phyloP scores from a whole-genome alignment of 2,329 filamentous ascomycete species.

The Trichothecium sympodiale region DNA sequence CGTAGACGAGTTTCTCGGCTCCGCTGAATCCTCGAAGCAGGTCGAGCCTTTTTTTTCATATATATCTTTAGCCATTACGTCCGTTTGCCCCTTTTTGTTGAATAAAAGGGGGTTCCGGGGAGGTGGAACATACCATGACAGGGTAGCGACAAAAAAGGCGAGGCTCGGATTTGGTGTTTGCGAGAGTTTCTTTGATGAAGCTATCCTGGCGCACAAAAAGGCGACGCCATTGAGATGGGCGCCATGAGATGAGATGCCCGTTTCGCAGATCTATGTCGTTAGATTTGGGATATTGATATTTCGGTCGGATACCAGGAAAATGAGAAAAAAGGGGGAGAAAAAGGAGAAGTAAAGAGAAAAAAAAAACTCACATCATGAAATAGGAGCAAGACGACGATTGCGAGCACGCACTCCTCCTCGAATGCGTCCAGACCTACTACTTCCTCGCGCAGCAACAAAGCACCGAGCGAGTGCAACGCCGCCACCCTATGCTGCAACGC shows the following conservation, averaged over 20 bases:
- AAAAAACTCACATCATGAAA: slow-evolving; percentile 14
- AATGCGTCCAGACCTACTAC: slow-evolving; percentile 1
- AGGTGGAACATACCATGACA: slow-evolving; percentile 11
- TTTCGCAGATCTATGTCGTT: slow-evolving; percentile 12
- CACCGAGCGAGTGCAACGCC: slow-evolving; percentile 11
- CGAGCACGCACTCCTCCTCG: slow-evolving; percentile 14
- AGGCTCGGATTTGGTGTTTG: slow-evolving; percentile 8
- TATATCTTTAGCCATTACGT: no score
- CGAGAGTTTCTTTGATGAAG: slow-evolving; percentile 5
- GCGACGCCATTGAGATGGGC: slow-evolving; percentile 15
- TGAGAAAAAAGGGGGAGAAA: no score
- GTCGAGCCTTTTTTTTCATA: slow-evolving; percentile 16
- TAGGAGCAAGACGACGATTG: slow-evolving; percentile 14
- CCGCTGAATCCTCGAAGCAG: slow-evolving; percentile 18
- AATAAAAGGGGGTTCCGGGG: not conserved
- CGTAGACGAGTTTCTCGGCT: slow-evolving; percentile 17
- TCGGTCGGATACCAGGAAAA: no score
- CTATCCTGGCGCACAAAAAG: slow-evolving; percentile 14
- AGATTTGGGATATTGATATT: no score
- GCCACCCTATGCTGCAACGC: slow-evolving; percentile 13
- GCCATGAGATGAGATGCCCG: slow-evolving; percentile 14
- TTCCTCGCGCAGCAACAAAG: slow-evolving; percentile 10
- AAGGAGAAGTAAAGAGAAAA: no score
- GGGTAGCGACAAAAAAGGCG: slow-evolving; percentile 13
- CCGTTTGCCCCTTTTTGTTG: no score